These are phyloP conservation scores for Aspergillus affinis DNA, from an alignment of 495 filamentous ascomycete genomes.

Conservation along the genomic window DNA sequence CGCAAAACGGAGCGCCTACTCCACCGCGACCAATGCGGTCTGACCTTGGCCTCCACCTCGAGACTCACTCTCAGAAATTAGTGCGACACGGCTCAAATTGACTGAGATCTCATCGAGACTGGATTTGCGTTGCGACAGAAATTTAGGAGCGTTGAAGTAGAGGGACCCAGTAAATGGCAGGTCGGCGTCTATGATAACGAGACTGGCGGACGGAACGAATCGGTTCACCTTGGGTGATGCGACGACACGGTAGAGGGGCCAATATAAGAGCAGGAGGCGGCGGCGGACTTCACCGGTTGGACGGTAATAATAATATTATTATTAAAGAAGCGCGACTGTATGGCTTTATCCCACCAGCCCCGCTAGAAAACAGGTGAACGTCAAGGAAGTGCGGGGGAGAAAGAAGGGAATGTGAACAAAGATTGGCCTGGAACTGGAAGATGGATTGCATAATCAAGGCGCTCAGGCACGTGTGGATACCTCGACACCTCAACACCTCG, in stretches of 20 bases:
- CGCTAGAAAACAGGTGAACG: background rate
- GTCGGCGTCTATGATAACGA: background rate
- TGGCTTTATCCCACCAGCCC: background rate
- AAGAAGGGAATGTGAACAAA: background rate
- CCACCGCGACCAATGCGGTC: background rate
- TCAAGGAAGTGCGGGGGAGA: background rate
- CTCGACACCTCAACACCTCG: background rate
- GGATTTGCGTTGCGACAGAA: background rate
- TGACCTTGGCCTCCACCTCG: background rate
- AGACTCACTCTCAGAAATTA: background rate
- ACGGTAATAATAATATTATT: background rate
- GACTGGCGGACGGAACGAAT: background rate
- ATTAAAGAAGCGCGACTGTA: background rate
- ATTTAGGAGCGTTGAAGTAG: background rate
- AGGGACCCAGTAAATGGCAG: background rate
- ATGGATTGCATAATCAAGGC: background rate
- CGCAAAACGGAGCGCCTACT: slow-evolving; percentile 1
- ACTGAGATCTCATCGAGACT: background rate
- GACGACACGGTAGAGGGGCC: background rate
- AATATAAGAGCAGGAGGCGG: background rate
- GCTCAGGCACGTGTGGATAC: background rate
- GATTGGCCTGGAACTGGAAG: background rate
- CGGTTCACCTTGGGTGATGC: background rate
- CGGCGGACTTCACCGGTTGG: background rate
- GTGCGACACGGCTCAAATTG: background rate